Base-by-base conservation (phyloP, 306 rosid genomes). In the Fagus sylvatica region DNA sequence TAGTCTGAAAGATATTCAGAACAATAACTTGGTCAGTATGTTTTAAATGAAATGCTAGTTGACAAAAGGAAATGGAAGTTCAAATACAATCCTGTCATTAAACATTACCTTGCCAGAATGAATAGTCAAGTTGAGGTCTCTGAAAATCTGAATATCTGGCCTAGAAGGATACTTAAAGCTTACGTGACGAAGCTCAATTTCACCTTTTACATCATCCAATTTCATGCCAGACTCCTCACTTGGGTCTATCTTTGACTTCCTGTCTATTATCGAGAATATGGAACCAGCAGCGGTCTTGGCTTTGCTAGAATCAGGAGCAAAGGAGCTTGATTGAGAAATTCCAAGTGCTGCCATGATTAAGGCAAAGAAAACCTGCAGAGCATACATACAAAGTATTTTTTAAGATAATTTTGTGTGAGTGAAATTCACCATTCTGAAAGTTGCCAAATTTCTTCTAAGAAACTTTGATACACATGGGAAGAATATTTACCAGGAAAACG, bases 1-100 rank as follows among this genome's bases (percentile, higher is more conserved):
- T 80, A 30, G 91, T 90, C 91, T 88, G 74, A 37, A 76, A 42
- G 80, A 12, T n/a, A n/a, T n/a, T n/a, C n/a, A n/a, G n/a, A n/a
- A n/a, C n/a, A n/a, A n/a, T n/a, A n/a, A n/a, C n/a, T n/a, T n/a
- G n/a, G n/a, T n/a, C n/a, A n/a, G n/a, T n/a, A n/a, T n/a, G n/a
- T n/a, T n/a, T n/a, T n/a, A n/a, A n/a, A n/a, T n/a, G n/a, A n/a
- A n/a, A n/a, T 70, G 17, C 32, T 60, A 46, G 12, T 78, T 33
- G 32, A 4, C 3, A 33, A 57, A 17, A 77, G 71, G n/a, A n/a
- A n/a, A n/a, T n/a, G n/a, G n/a, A n/a, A n/a, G n/a, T n/a, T n/a
- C n/a, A n/a, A n/a, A n/a, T n/a, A n/a, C n/a, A n/a, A n/a, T n/a
- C n/a, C n/a, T n/a, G n/a, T n/a, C n/a, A 8, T 61, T 39, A 28